Conservation (phyloP, 1,139 yeast species). For the Lodderomyces orthopsilosis region DNA sequence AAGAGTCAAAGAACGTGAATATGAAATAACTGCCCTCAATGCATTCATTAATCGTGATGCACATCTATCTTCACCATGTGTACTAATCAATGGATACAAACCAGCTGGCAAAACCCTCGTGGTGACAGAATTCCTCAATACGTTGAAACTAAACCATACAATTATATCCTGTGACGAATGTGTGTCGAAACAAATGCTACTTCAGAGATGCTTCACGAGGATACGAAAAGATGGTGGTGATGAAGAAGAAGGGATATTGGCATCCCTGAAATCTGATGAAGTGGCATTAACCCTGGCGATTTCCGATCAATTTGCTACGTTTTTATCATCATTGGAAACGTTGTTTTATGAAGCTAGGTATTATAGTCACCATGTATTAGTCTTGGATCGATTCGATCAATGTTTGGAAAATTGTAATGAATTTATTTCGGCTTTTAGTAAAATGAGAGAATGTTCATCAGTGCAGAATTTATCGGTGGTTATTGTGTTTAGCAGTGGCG, state of each 20-base stretch:
- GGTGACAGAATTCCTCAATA: slow-evolving; percentile 25
- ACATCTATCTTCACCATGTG: slow-evolving; percentile 23
- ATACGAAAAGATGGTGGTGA: slow-evolving; percentile 29
- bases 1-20: slow-evolving; percentile 18
- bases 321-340: slow-evolving; percentile 38
- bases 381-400: slow-evolving; percentile 58
- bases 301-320: slow-evolving; percentile 50
- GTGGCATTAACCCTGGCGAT: slow-evolving; percentile 6
- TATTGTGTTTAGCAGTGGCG: slow-evolving; percentile 38
- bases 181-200: slow-evolving; percentile 34
- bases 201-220: slow-evolving; percentile 35
- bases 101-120: slow-evolving; percentile 40
- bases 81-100: slow-evolving; percentile 42
- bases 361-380: slow-evolving; percentile 47
- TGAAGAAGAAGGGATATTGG: neutral
- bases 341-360: slow-evolving; percentile 33
- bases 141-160: slow-evolving; percentile 23
- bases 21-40: slow-evolving; percentile 23
- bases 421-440: slow-evolving; percentile 44
- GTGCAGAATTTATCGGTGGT: slow-evolving; percentile 31
- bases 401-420: slow-evolving; percentile 49
- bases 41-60: slow-evolving; percentile 24
- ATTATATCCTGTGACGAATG: slow-evolving; percentile 39
- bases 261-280: slow-evolving; percentile 8
- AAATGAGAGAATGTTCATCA: slow-evolving; percentile 42